Percentiles rank a stretch among this genome's conserved stretches.
Evolutionary conservation across 805 yeast genomes (phyloP).

Genomic region (Clavispora vitiphila): DNA sequence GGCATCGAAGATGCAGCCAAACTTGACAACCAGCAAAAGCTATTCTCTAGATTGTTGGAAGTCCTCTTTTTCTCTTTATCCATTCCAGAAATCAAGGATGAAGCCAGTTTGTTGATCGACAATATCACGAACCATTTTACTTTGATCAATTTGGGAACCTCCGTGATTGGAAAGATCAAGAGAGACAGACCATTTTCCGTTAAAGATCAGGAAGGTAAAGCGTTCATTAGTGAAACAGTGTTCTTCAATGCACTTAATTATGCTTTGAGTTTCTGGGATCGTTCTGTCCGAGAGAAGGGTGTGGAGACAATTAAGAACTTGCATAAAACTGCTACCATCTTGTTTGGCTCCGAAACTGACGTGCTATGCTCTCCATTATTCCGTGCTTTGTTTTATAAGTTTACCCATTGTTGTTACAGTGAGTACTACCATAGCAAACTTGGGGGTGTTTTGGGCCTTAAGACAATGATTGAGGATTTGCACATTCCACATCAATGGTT

Average conservation of each 20-base stretch:
- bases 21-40: slow-evolving; percentile 57
- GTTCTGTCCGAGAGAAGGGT: slow-evolving; percentile 68
- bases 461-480: slow-evolving; percentile 64
- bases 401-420: slow-evolving; percentile 88
- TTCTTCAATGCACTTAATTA: slow-evolving; percentile 70
- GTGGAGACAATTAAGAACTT: slow-evolving; percentile 58
- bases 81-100: slow-evolving; percentile 63
- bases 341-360: slow-evolving; percentile 64
- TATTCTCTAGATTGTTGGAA: slow-evolving; percentile 61
- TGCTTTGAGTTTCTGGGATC: slow-evolving; percentile 74
- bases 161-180: slow-evolving; percentile 63
- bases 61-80: slow-evolving; percentile 73
- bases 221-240: slow-evolving; percentile 62
- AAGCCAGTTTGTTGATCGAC: slow-evolving; percentile 57
- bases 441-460: slow-evolving; percentile 85
- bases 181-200: slow-evolving; percentile 68
- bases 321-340: slow-evolving; percentile 51
- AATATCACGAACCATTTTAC: slow-evolving; percentile 77
- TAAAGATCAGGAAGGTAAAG: slow-evolving; percentile 73
- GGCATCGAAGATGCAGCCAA: slow-evolving; percentile 44
- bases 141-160: slow-evolving; percentile 69
- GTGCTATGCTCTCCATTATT: slow-evolving; percentile 71
- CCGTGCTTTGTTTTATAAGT: slow-evolving; percentile 69
- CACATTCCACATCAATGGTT: slow-evolving; percentile 70
- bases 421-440: slow-evolving; percentile 80